These are phyloP conservation scores for Blastobotrys elegans DNA, from an alignment of 1,139 yeast species.

Conservation along the genomic window DNA sequence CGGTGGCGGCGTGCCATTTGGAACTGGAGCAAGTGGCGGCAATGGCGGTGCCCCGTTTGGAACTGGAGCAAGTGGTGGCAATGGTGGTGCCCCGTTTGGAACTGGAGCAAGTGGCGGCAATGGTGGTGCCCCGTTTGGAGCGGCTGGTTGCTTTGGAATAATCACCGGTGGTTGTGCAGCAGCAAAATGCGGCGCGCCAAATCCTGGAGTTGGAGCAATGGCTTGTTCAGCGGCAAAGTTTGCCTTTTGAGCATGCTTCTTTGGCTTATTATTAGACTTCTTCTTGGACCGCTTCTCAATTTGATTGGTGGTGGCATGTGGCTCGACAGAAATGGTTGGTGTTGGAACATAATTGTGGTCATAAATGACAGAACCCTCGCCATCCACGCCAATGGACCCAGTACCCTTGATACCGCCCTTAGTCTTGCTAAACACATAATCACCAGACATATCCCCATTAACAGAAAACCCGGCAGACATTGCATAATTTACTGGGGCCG, in stretches of 20 bases:
- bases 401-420: background rate
- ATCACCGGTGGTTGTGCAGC: too few relatives aligned
- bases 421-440: background rate
- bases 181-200: too few relatives aligned
- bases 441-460: background rate
- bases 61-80: too few relatives aligned
- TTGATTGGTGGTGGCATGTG: background rate
- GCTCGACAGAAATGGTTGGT: too few relatives aligned
- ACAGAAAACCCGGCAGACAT: background rate
- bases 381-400: background rate
- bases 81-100: too few relatives aligned
- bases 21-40: too few relatives aligned
- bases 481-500: too few relatives aligned
- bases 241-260: background rate
- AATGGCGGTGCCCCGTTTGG: background rate
- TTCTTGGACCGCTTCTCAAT: background rate
- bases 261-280: background rate
- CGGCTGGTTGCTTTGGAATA: background rate
- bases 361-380: background rate
- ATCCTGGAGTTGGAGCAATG: background rate
- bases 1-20: background rate
- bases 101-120: background rate
- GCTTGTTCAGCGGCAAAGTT: background rate
- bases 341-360: too few relatives aligned
- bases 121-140: background rate